A percentile compares a stretch with the other conserved stretches of the same genome.
phyloP scores from a whole-genome alignment of 345 rosid genomes.

The Clarkia xantiana region DNA sequence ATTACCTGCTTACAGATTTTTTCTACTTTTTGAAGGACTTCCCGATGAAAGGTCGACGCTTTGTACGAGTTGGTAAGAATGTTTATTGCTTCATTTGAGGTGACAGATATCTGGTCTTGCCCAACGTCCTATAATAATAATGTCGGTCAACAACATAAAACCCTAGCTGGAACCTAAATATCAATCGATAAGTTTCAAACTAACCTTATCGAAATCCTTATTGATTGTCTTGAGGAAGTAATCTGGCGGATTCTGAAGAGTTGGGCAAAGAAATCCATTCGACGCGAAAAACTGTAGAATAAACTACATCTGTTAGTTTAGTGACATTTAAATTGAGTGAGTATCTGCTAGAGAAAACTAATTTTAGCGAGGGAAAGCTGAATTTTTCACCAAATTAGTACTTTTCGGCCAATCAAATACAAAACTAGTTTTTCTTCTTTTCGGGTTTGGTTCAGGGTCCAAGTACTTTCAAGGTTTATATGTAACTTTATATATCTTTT shows the following conservation, averaged over 20 bases:
- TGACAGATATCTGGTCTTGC: background rate
- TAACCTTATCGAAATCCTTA: conserved; percentile 5
- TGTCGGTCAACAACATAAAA: too few species aligned
- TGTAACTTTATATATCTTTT: too few species aligned
- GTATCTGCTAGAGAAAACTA: background rate
- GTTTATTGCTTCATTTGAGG: background rate
- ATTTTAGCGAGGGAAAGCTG: background rate
- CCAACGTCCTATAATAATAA: background rate
- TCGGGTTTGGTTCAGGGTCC: too few species aligned
- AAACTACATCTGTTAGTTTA: too few species aligned
- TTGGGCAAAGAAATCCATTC: conserved; percentile 8
- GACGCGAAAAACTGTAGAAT: conserved; percentile 3
- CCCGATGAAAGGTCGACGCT: background rate
- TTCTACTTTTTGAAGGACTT: background rate
- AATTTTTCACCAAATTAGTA: background rate
- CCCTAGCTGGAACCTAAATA: background rate
- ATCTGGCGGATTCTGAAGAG: conserved; percentile 5
- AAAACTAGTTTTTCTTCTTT: too few species aligned
- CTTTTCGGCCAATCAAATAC: too few species aligned
- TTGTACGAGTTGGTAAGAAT: background rate
- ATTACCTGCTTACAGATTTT: background rate
- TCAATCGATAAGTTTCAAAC: background rate
- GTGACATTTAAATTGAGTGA: too few species aligned
- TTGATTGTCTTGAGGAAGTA: conserved; percentile 7
- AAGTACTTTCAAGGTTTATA: too few species aligned